Percentiles rank a stretch among this genome's conserved stretches.
phyloP scores from a whole-genome alignment of 1,284 basidiomycete species.

The Coniophora puteana region DNA sequence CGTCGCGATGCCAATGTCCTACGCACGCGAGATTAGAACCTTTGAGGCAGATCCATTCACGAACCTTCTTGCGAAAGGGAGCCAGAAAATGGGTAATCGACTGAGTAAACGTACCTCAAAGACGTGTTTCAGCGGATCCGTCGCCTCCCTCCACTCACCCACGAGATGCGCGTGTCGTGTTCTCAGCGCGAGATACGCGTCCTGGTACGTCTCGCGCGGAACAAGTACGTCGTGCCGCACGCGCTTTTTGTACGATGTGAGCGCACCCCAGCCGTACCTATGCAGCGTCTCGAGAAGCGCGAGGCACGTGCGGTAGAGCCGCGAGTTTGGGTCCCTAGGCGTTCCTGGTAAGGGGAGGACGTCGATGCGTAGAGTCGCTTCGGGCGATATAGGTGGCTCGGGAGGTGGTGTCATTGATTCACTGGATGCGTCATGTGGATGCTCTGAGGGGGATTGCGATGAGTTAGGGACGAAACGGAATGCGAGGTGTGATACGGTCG shows the following conservation, averaged over 20 bases:
- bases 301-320: constrained; percentile 78
- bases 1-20: constrained; percentile 54
- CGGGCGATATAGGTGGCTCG: constrained; percentile 6
- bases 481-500: constrained; percentile 66
- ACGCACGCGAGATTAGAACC: too few species aligned
- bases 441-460: too few species aligned
- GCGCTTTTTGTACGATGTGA: constrained; percentile 82
- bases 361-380: constrained; percentile 43
- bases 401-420: constrained; percentile 7
- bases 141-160: constrained; percentile 73
- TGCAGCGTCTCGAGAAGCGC: constrained; percentile 80
- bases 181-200: constrained; percentile 85
- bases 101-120: constrained; percentile 57
- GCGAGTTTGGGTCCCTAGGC: constrained; percentile 47
- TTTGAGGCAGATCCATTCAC: too few species aligned
- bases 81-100: too few species aligned
- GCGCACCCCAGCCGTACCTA: constrained; percentile 80
- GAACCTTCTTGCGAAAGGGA: too few species aligned
- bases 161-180: constrained; percentile 78
- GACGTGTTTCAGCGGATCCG: constrained; percentile 84
- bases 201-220: constrained; percentile 79
- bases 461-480: constrained; percentile 55
- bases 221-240: constrained; percentile 83
- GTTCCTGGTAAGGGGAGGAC: constrained; percentile 50
- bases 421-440: too few species aligned